These are phyloP conservation scores for Dissophora ornata DNA, from an alignment of 192 early-diverging fungal species.

Conservation along the genomic window DNA sequence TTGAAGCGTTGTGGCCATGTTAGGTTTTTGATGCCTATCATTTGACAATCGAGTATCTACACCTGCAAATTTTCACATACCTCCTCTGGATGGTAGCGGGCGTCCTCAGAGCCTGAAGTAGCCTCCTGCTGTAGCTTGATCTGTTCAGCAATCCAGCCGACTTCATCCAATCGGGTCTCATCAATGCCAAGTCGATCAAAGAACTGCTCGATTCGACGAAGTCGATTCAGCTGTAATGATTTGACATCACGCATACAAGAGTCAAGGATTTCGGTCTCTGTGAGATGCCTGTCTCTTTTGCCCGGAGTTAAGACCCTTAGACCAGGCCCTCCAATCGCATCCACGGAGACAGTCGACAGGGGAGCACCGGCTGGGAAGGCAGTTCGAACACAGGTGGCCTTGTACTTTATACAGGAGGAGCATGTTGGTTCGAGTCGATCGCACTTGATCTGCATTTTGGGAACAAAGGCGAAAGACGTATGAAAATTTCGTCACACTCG, in stretches of 20 bases:
- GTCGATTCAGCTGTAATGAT: constrained; percentile 25
- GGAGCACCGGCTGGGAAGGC: constrained; percentile 33
- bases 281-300: constrained; percentile 32
- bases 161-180: constrained; percentile 40
- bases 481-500: neutral
- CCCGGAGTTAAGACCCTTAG: constrained; percentile 22
- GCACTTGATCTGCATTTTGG: constrained; percentile 34
- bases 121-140: constrained; percentile 18
- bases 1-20: neutral
- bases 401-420: constrained; percentile 51
- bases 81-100: constrained; percentile 25
- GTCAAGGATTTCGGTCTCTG: constrained; percentile 43
- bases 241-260: constrained; percentile 46
- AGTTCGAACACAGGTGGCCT: constrained; percentile 39
- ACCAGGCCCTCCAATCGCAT: constrained; percentile 29
- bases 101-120: neutral
- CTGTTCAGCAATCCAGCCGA: constrained; percentile 43
- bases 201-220: constrained; percentile 45
- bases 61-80: constrained; percentile 1
- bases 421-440: constrained; percentile 46
- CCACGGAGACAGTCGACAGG: constrained; percentile 36
- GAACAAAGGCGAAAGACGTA: neutral
- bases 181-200: constrained; percentile 46
- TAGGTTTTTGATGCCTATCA: neutral
- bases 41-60: no score